Evolutionary conservation across 257 asterid genomes (phyloP).

Genomic region (Agastache rugosa): DNA sequence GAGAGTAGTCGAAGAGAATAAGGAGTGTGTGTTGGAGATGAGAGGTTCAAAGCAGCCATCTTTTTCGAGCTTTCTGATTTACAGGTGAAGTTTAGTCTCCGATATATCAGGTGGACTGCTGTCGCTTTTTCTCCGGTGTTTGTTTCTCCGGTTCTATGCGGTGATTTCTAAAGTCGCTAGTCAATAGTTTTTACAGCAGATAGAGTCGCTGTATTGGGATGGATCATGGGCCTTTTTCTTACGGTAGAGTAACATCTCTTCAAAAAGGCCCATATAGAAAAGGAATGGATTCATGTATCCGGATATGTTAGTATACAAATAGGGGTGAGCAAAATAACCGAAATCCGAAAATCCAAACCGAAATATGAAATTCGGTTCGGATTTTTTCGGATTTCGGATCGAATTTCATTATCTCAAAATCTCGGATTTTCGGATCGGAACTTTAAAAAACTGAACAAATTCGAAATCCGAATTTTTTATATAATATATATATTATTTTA

Average conservation of each 20-base stretch:
- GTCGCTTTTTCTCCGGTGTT: conserved; percentile 13
- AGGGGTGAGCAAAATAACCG: too few species aligned
- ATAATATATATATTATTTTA: too few species aligned
- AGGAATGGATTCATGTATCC: too few species aligned
- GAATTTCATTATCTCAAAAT: too few species aligned
- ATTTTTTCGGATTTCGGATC: too few species aligned
- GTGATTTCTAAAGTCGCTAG: not conserved
- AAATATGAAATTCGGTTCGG: too few species aligned
- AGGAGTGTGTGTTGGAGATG: conserved; percentile 31
- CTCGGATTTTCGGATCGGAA: too few species aligned
- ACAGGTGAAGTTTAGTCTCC: conserved; percentile 18
- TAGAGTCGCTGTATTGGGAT: not conserved
- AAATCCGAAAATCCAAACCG: too few species aligned
- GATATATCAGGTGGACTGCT: conserved; percentile 15
- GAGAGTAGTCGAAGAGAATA: conserved; percentile 38
- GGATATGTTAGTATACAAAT: too few species aligned
- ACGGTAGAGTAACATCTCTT: not conserved
- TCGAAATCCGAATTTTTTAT: too few species aligned
- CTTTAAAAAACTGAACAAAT: too few species aligned
- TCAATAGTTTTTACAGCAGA: too few species aligned
- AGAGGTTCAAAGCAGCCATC: conserved; percentile 43
- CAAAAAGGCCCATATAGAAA: not conserved
- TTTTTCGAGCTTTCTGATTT: conserved; percentile 12
- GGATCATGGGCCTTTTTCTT: not conserved
- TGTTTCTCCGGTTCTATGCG: conserved; percentile 20